phyloP scores from a whole-genome alignment of 1,284 basidiomycete species.

The Pseudozyma hubeiensis region DNA sequence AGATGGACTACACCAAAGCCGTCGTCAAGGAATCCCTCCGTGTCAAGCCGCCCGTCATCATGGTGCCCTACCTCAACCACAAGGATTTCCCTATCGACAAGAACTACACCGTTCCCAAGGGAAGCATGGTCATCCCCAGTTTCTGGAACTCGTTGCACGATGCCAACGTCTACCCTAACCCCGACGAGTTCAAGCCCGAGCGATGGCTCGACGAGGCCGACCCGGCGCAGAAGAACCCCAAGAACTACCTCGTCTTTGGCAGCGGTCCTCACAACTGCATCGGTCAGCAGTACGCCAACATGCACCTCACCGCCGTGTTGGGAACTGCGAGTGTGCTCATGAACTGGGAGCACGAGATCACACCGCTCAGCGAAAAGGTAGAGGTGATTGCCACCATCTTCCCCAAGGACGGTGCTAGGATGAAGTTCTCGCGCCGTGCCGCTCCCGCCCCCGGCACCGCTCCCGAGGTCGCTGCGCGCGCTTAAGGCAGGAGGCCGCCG shows the following conservation, averaged over 20 bases:
- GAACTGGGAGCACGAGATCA: conserved; percentile 89
- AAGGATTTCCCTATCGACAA: conserved; percentile 90
- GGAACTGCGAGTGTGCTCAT: conserved; percentile 85
- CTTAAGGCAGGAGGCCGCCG: conserved; percentile 5
- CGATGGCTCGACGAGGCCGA: conserved; percentile 91
- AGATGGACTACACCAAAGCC: conserved; percentile 92
- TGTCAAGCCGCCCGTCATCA: conserved; percentile 80
- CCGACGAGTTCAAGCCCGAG: conserved; percentile 85
- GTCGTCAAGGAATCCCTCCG: conserved; percentile 93
- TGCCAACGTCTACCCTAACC: conserved; percentile 85
- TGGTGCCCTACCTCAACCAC: conserved; percentile 91
- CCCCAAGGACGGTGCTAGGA: conserved; percentile 88
- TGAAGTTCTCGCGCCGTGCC: conserved; percentile 75
- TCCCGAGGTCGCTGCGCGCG: conserved; percentile 60
- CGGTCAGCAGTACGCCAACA: conserved; percentile 88
- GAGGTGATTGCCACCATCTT: conserved; percentile 75
- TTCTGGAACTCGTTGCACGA: conserved; percentile 93
- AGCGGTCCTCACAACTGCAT: conserved; percentile 86
- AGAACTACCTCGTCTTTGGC: conserved; percentile 96
- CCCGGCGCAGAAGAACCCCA: conserved; percentile 85
- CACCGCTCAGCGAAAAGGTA: conserved; percentile 82
- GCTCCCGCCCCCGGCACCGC: conserved; percentile 53
- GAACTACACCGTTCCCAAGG: conserved; percentile 89
- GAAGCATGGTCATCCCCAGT: conserved; percentile 96
- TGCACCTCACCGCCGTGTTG: conserved; percentile 89